Evolutionary conservation across 2,329 filamentous ascomycete genomes (phyloP), one percentile per base, ranked within the genome.

Genomic region (Colletotrichum sansevieriae): DNA sequence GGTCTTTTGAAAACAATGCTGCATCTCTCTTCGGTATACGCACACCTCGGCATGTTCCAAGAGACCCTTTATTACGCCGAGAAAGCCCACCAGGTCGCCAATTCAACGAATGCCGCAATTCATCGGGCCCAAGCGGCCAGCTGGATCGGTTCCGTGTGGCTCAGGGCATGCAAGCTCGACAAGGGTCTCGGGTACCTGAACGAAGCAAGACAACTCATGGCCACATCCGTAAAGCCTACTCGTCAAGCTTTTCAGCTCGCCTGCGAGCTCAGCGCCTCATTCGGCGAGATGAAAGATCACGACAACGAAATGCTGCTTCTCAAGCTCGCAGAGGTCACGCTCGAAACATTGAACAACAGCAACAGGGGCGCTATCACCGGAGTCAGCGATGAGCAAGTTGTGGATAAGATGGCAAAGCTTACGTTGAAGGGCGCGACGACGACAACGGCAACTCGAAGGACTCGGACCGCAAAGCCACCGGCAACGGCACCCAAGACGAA

Each of bases 61-160:
- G 95, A 98, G 77, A 95, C 95, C 2, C 82, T 95, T 0, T 96
- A 95, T 76, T 97, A 97, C 73, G 91, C 92, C 1, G 92, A 98
- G 73, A 92, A 96, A 74, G 94, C 94, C 0, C 84, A 91, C 62
- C 93, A 92, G 74, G 87, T 97, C 68, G 93, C 93, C 22, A 85
- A 86, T 67, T 88, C 87, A n/a, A 87, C 92, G 9, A 83, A 87
- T 55, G 90, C 92, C 0, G 83, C 87, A 41, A 84, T 90, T 12
- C 87, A 87, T 73, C 79, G 83, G 47, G 84, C 87, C 0, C 84
- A 88, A 70, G 85, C 85, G 8, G 82, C 85, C 3, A 82, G 84
- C 4, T 87, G 87, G 83, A 80, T 85, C 13, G 87, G 86, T 1
- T 84, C 82, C 2, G 79, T 89, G n/a, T 86, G 83, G 68, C 78